Evolutionary conservation across 2,329 filamentous ascomycete species (phyloP).

Genomic region (Pseudofabraea citricarpa): DNA sequence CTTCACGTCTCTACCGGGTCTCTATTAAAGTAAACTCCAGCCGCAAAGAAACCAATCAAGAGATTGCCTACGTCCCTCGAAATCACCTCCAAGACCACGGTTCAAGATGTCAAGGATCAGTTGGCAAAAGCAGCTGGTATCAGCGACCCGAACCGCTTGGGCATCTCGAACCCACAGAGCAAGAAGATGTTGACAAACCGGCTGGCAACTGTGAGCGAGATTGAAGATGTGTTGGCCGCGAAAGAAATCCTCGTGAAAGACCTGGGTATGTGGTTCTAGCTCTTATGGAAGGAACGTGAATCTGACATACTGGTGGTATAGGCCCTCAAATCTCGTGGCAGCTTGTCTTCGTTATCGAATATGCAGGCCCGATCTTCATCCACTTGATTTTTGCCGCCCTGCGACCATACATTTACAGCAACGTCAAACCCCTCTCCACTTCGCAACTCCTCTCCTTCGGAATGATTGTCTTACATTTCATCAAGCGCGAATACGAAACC

Average conservation of each 20-base stretch:
- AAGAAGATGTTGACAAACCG: constrained; percentile 62
- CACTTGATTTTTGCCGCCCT: constrained; percentile 70
- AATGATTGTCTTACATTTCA: constrained; percentile 77
- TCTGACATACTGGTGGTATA: constrained; percentile 37
- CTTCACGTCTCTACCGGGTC: neutral
- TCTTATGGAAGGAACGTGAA: too few species aligned
- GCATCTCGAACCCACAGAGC: constrained; percentile 54
- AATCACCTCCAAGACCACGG: constrained; percentile 39
- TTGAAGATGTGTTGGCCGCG: constrained; percentile 41
- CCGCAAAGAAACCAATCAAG: constrained; percentile 26
- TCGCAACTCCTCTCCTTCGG: constrained; percentile 70
- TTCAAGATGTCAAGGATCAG: constrained; percentile 54
- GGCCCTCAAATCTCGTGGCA: constrained; percentile 88
- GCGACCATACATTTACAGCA: constrained; percentile 65
- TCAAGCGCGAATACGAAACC: constrained; percentile 94
- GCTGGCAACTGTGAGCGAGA: constrained; percentile 45
- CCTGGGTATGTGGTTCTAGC: constrained; percentile 72
- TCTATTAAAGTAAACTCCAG: constrained; percentile 12
- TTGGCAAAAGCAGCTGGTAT: constrained; percentile 48
- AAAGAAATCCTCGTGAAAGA: constrained; percentile 82
- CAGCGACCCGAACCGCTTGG: constrained; percentile 56
- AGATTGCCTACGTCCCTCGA: constrained; percentile 51
- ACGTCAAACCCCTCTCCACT: constrained; percentile 49
- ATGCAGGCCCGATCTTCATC: constrained; percentile 85
- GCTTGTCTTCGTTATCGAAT: constrained; percentile 93